phyloP scores from a whole-genome alignment of 768 basidiomycete species.

The Imleria badia region DNA sequence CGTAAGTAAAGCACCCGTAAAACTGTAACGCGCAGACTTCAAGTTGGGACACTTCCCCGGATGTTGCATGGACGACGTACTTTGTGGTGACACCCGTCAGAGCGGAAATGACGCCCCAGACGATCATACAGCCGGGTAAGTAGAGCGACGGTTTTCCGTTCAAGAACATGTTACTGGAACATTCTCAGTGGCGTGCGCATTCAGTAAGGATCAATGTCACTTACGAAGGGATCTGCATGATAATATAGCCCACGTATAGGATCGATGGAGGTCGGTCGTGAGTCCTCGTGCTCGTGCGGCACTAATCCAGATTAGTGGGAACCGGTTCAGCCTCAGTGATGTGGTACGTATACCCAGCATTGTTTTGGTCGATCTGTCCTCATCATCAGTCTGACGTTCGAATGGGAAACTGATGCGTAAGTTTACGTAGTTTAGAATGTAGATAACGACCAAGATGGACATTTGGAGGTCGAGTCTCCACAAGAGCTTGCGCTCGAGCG shows the following conservation, averaged over 20 bases:
- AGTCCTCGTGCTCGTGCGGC: slow-evolving; percentile 71
- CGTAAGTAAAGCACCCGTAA: slow-evolving; percentile 40
- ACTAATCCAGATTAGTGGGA: slow-evolving; percentile 33
- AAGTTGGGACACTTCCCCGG: neutral
- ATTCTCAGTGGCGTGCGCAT: neutral
- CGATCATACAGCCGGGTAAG: slow-evolving; percentile 61
- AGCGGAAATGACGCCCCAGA: slow-evolving; percentile 65
- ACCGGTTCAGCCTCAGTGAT: neutral
- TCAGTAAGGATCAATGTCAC: neutral
- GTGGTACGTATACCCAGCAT: slow-evolving; percentile 48
- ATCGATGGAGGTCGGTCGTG: slow-evolving; percentile 65
- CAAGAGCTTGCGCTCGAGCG: slow-evolving; percentile 52
- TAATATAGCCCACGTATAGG: slow-evolving; percentile 58
- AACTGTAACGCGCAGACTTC: slow-evolving; percentile 29
- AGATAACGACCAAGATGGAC: slow-evolving; percentile 47
- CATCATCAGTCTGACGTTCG: neutral
- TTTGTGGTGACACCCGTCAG: slow-evolving; percentile 41
- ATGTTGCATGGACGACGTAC: slow-evolving; percentile 11
- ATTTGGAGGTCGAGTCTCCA: slow-evolving; percentile 57
- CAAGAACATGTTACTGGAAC: slow-evolving; percentile 66
- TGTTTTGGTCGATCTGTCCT: slow-evolving; percentile 64
- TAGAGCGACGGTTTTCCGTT: slow-evolving; percentile 69
- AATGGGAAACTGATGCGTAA: neutral
- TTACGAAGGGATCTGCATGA: slow-evolving; percentile 44
- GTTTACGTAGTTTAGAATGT: slow-evolving; percentile 38